phyloP scores from a whole-genome alignment of 768 basidiomycete species.

The Lactifluus piperatus region DNA sequence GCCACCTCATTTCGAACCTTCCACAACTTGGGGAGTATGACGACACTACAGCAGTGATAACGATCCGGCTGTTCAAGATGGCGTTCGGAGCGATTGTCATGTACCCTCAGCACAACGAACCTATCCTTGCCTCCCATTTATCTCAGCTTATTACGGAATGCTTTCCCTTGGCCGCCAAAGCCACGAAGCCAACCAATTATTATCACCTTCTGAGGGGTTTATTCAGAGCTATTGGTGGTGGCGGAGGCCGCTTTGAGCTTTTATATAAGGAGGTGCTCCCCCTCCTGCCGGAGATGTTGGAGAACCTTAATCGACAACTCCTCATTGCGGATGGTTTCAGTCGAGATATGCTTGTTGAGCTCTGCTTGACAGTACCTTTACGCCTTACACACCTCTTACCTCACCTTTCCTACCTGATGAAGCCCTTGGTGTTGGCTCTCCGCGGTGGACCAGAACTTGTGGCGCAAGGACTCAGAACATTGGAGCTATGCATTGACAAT shows the following conservation, averaged over 20 bases:
- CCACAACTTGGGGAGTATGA: slow-evolving; percentile 80
- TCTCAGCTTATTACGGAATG: slow-evolving; percentile 93
- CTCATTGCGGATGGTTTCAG: slow-evolving; percentile 72
- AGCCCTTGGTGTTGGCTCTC: slow-evolving; percentile 86
- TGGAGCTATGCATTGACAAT: slow-evolving; percentile 99
- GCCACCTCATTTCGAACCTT: slow-evolving; percentile 75
- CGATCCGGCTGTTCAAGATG: slow-evolving; percentile 92
- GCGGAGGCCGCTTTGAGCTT: slow-evolving; percentile 86
- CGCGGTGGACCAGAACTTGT: slow-evolving; percentile 84
- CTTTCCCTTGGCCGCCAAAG: slow-evolving; percentile 88
- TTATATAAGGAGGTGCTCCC: slow-evolving; percentile 95
- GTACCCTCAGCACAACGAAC: slow-evolving; percentile 71
- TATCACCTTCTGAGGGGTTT: slow-evolving; percentile 86
- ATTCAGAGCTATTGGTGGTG: slow-evolving; percentile 88
- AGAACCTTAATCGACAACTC: slow-evolving; percentile 86
- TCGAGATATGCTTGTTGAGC: slow-evolving; percentile 91
- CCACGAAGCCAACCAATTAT: slow-evolving; percentile 85
- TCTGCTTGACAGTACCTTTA: slow-evolving; percentile 93
- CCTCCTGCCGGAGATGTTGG: slow-evolving; percentile 93
- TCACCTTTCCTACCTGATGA: slow-evolving; percentile 92
- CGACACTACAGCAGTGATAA: slow-evolving; percentile 70
- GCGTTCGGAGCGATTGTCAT: slow-evolving; percentile 80
- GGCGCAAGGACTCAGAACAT: slow-evolving; percentile 88
- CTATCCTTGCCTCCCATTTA: slow-evolving; percentile 88
- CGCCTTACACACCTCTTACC: slow-evolving; percentile 93